Evolutionary conservation across 805 yeast species (phyloP), one percentile per base, ranked within the genome.

Genomic region (Lipomyces lipofer): DNA sequence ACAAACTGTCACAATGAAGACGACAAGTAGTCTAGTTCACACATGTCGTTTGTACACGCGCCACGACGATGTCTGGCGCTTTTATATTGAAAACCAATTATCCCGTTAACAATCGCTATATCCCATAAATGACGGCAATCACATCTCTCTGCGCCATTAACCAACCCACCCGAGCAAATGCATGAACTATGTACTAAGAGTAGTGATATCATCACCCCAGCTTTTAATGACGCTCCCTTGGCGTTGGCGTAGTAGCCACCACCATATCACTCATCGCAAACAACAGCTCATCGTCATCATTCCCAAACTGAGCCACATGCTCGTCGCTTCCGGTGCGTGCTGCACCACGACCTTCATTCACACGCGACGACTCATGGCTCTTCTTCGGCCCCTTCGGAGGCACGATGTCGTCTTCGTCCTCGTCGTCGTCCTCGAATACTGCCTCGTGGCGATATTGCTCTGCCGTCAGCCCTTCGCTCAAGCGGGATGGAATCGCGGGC

Each of bases 211-310:
- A n/a, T n/a, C n/a, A n/a, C n/a, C n/a, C n/a, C n/a, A n/a, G n/a
- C n/a, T n/a, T n/a, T n/a, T n/a, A n/a, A n/a, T n/a, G n/a, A n/a
- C n/a, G n/a, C n/a, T n/a, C n/a, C n/a, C n/a, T n/a, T n/a, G n/a
- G n/a, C n/a, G n/a, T n/a, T n/a, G n/a, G n/a, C n/a, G n/a, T 36
- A 6, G 33, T 29, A 10, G 19, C 40, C 12, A 36, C 13, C 19
- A 36, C 40, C 73, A 70, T 70, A 46, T 70, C 73, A 36, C 74
- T 71, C 73, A 70, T 70, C 5, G 73, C 73, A 62, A 70, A 70
- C 32, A 70, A 52, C 39, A 70, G 49, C 27, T 70, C 73, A 33
- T 70, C 73, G 44, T 70, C 73, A 42, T 70, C 72, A n/a, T n/a
- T n/a, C 10, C 47, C 51, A 13, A 21, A 22, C 10, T 27, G 46